Evolutionary conservation across 129 eudicot species (phyloP).

Genomic region (Centella asiatica): DNA sequence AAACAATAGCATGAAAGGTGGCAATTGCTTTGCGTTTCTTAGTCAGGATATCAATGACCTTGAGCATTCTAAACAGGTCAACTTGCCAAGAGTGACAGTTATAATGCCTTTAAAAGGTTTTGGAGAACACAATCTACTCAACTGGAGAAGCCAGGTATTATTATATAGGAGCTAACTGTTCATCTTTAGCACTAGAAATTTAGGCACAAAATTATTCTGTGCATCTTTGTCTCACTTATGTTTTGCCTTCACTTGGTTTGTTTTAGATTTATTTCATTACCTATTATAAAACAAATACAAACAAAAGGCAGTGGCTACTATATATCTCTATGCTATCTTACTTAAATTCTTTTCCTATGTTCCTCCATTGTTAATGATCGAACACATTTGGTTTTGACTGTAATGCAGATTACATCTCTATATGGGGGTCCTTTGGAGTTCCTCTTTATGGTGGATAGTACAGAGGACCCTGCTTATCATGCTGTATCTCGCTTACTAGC

Average conservation of each 20-base stretch:
- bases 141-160: constrained; percentile 92
- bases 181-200: not conserved
- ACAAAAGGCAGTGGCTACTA: not conserved
- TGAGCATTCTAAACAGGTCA: constrained; percentile 80
- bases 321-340: not conserved
- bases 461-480: constrained; percentile 83
- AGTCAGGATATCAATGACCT: constrained; percentile 60
- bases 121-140: constrained; percentile 94
- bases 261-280: too few species aligned
- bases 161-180: not conserved
- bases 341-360: not conserved
- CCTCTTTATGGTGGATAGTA: constrained; percentile 79
- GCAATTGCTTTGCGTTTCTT: constrained; percentile 76
- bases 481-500: constrained; percentile 60
- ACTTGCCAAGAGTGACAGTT: constrained; percentile 85
- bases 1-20: constrained; percentile 45
- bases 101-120: constrained; percentile 99
- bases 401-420: constrained; percentile 70
- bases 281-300: not conserved
- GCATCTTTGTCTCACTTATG: not conserved
- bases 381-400: not conserved
- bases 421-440: constrained; percentile 96
- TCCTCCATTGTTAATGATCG: not conserved
- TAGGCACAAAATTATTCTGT: not conserved
- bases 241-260: too few species aligned